Base-by-base conservation (phyloP, 805 yeast species). In the Wickerhamiella kurtzmanii region DNA sequence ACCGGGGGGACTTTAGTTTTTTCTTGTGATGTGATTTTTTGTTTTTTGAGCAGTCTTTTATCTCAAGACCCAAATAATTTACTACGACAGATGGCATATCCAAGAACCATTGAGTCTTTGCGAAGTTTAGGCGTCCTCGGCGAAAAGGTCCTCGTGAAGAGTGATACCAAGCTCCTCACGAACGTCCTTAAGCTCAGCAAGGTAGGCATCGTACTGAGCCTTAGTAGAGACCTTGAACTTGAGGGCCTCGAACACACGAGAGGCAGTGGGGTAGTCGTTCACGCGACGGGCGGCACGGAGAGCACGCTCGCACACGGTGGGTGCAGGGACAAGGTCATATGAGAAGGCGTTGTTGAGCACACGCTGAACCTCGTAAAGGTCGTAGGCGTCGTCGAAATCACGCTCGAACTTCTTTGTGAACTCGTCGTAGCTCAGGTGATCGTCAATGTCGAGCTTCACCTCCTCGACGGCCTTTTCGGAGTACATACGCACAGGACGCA, bases 221-320 rank as follows among this genome's bases (percentile, higher is more conserved):
- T 77, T 79, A 72, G 81, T 85, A 69, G 89, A 96, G 55, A 92
- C 97, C 75, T 92, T 92, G 79, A 79, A 85, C 69, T 83, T 85
- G 66, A 92, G 77, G 56, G 69, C 97, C 75, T 89, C 98, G 61
- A 92, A 92, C 48, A 94, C 95, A 73, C 98, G 84, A 58, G 87
- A 92, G 48, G 98, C 98, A 50, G 97, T 88, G 52, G 98, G 96
- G 72, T 85, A 85, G 73, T 92, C 98, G 70, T 92, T 86, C 57
- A 92, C 97, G 72, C 97, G 85, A 80, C 98, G 88, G 60, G 96
- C 88, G 43, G 98, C 98, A 72, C 84, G 80, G 64, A 92, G 75
- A 43, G 98, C 98, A 70, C 82, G 84, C 71, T 85, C 95, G 63
- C 92, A 76, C 53, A 92, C 97, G 52, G 82, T 77, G 56, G 98